Base-by-base conservation (phyloP, 345 rosid species). In the Ceriops tagal region DNA sequence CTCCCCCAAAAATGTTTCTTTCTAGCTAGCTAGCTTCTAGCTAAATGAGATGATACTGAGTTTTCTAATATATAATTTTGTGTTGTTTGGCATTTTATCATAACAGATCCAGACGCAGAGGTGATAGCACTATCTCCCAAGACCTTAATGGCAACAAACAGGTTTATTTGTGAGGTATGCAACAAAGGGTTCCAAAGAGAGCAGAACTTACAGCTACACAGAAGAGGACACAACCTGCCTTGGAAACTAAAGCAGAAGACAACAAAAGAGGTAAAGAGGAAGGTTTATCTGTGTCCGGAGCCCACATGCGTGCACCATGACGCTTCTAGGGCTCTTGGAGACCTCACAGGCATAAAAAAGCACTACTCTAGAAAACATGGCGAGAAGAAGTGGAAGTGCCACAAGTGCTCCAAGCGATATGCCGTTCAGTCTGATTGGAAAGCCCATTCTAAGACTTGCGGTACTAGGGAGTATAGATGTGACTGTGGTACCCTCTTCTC, bases 371-470 rank as follows among this genome's bases (percentile, higher is more conserved):
- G 76, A 53, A 73, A 73, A 51, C 76, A 73, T 24, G 76, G 76
- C 3, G 76, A 73, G 76, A 73, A 73, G 53, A 73, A 73, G 53
- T 73, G 76, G 76, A 73, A 73, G 62, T 73, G 76, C 9, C 71
- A 73, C 24, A 73, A 73, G 46, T 73, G 76, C 43, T 66, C 76
- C 4, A 73, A 73, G 34, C 24, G 56, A 19, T 73, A 73, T 6
- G 76, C 76, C 5, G 76, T 73, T 27, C 76, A 73, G 28, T 73
- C 76, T 37, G 76, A 73, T 65, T 73, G 76, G 76, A 73, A 73
- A 66, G 71, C 76, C 46, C 76, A 73, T 53, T 73, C 71, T 20
- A 65, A 66, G 39, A 73, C 76, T 15, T 73, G 70, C 53, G 71
- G 71, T 5, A 65, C 71, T 20, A 31, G 70, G 66, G 71, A 73